Base-by-base conservation (phyloP, 73 alveolate genomes). In the Paramecium primaurelia region DNA sequence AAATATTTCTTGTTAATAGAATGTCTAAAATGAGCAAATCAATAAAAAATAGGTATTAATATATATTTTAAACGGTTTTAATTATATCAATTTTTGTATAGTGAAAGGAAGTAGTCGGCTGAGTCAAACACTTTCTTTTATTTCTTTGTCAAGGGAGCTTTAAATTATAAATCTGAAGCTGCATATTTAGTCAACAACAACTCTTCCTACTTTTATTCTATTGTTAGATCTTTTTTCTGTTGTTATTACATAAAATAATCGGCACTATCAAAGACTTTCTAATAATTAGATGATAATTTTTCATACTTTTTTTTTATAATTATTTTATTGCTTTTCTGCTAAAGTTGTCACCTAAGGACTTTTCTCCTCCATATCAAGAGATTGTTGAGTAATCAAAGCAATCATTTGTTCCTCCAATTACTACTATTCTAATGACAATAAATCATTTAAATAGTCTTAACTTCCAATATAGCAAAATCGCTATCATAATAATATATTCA, bases 31-130 rank as follows among this genome's bases (percentile, higher is more conserved):
- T 14, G 22, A 71, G 58, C 9, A 71, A 71, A 7, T 37, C 59
- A 71, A 34, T 8, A 47, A 47, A 71, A n/a, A 18, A 71, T 6
- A 6, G 12, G 12, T n/a, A 38, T 77, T 42, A 28, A 77, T 77
- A 42, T 40, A 77, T 34, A 77, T 40, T 18, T 77, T 77, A 77
- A 77, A 77, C 89, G 89, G 89, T 38, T 77, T 77, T 77, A 77
- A 71, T 71, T 71, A 71, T 32, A 16, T 77, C 89, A 77, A 34
- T 25, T 38, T 77, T 77, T 77, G 89, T 77, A 77, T 18, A 38
- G 89, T 26, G 40, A 22, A 18, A 77, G 69, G 71, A 77, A 77
- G 28, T 77, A 77, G 40, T 77, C 89, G 9, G 89, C 89, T 1
- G 89, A 77, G 71, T 77, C 89, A 30, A 77, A 77, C 45, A 40